Evolutionary conservation across 495 filamentous ascomycete species (phyloP), one percentile per base, ranked within the genome.

Genomic region (Penicillium tannophilum): DNA sequence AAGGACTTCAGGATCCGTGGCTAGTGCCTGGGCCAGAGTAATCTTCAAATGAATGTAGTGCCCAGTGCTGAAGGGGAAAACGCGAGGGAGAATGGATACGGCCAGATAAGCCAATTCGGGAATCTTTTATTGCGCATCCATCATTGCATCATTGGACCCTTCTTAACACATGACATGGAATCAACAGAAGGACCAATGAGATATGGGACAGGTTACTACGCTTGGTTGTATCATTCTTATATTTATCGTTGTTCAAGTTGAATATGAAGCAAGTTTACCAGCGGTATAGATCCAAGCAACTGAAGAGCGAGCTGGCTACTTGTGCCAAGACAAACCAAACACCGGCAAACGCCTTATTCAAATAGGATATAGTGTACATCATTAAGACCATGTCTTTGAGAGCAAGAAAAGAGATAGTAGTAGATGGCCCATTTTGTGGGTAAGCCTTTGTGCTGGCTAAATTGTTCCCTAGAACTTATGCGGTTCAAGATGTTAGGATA

Each of bases 51-150:
- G 36, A 46, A 50, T 55, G 42, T 19, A 52, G 20, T 43, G 55
- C 50, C 47, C 55, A 52, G 54, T 49, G 57, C 53, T 52, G 35
- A 30, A 50, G 39, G 52, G 46, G 49, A 39, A 54, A 54, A 56
- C 30, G 53, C 47, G 52, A 31, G 60, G 50, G 50, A 42, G 55
- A 30, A 47, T 49, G 52, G 63, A 59, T 65, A 52, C 62, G 58
- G 67, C 62, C 64, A 70, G 67, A 70, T 70, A 70, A 70, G 64
- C 64, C 60, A 53, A 41, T 58, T 54, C 61, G 55, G 63, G 48
- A 57, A 58, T 53, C 30, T 60, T 62, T 63, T 62, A 36, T 44
- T 44, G 47, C 30, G 53, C 43, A 52, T 52, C n/a, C 30, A 28
- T 31, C 12, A 49, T 64, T 64, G 59, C 55, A 67, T 64, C 58